Evolutionary conservation across 2,329 filamentous ascomycete species (phyloP).

Genomic region (Sporothrix brasiliensis): DNA sequence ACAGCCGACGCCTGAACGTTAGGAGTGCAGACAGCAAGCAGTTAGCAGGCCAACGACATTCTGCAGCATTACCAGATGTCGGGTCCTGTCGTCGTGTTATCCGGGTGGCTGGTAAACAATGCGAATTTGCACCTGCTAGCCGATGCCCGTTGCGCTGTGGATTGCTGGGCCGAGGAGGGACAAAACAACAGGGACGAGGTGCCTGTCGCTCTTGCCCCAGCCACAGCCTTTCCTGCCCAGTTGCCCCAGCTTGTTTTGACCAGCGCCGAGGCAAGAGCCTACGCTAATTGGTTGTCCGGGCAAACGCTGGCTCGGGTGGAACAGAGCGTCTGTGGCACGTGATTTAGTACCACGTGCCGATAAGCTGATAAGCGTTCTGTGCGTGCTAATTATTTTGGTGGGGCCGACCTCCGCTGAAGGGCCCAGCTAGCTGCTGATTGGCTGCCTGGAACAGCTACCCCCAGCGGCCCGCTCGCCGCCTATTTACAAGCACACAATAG

Average conservation of each 20-base stretch:
- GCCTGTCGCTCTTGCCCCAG: slow-evolving; percentile 1
- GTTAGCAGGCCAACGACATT: background rate
- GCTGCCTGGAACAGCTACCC: slow-evolving; percentile 22
- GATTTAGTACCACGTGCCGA: slow-evolving; percentile 5
- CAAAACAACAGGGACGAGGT: slow-evolving; percentile 11
- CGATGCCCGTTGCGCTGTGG: slow-evolving; percentile 14
- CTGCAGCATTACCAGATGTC: background rate
- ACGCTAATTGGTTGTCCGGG: slow-evolving; percentile 35
- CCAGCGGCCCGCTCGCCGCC: slow-evolving; percentile 9
- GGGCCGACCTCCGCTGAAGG: slow-evolving; percentile 19
- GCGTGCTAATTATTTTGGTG: background rate
- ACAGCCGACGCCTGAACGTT: background rate
- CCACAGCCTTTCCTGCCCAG: slow-evolving; percentile 25
- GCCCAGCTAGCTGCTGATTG: slow-evolving; percentile 9
- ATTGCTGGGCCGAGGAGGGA: slow-evolving; percentile 24
- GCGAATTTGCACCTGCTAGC: slow-evolving; percentile 5
- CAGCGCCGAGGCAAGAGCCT: slow-evolving; percentile 25
- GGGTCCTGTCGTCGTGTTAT: slow-evolving; percentile 7
- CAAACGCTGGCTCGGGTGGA: slow-evolving; percentile 23
- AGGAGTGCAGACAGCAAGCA: background rate
- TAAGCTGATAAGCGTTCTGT: slow-evolving; percentile 11
- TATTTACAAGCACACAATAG: slow-evolving; percentile 18
- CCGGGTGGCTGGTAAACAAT: slow-evolving; percentile 19
- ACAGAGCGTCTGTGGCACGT: slow-evolving; percentile 23
- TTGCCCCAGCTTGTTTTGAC: background rate